Base-by-base conservation (phyloP, 2,329 filamentous ascomycete species). In the Atkinsonella texensis region DNA sequence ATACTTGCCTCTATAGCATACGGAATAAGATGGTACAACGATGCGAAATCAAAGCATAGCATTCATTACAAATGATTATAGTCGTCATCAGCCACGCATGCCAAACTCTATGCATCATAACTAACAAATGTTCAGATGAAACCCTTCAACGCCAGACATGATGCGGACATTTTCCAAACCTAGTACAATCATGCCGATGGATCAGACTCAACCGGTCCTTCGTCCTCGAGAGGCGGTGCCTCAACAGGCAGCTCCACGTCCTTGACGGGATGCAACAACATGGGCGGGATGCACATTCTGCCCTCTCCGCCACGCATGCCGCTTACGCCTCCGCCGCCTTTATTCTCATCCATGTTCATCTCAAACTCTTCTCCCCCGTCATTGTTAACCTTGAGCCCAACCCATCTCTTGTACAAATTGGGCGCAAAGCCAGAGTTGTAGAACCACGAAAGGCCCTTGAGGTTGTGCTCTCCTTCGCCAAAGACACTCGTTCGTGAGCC, bases 191-290 rank as follows among this genome's bases (percentile, higher is more conserved):
- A 69, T 11, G 67, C 66, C 13, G 58, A 65, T 0, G 77, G 75
- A 58, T 81, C 72, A 65, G 81, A 73, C 46, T 62, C 62, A 1
- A 60, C 48, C 15, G 45, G 40, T 2, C 17, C 70, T 2, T 71
- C 69, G 4, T 72, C 74, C 52, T 72, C 72, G 4, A 69, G 69
- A 40, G 75, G 69, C 42, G 75, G 71, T 28, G 75, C 75, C 64
- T 78, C 83, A 2, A 85, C 80, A 8, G 81, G 77, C 48, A 84
- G 60, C 52, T 84, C 80, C 5, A 90, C 77, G 50, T 80, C 77
- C 73, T 95, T 96, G 50, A 95, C 78, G 0, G 90, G 90, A 74
- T 96, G 90, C 56, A 96, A 69, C 55, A 95, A 69, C 84, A 95
- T 91, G 0, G 86, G 87, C 8, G 89, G 89, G 41, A 95, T 70